phyloP scores from a whole-genome alignment of 345 rosid species.

The Eucalyptus pumila region DNA sequence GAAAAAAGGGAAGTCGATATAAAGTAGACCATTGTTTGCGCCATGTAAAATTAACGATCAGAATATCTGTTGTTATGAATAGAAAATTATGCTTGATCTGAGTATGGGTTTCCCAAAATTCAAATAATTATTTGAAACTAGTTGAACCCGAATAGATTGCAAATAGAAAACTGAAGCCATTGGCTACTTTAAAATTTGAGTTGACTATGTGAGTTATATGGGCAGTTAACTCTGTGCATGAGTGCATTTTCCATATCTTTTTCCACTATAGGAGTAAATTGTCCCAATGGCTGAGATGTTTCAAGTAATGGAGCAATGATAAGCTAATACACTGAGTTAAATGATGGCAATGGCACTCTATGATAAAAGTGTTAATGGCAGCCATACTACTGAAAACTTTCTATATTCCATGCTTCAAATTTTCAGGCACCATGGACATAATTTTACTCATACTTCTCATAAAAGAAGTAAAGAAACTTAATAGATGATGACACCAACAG shows the following conservation, averaged over 20 bases:
- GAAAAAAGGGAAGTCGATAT: background rate
- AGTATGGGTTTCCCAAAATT: background rate
- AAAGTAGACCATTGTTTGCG: background rate
- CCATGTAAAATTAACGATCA: background rate
- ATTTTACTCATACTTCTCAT: background rate
- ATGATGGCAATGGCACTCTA: background rate
- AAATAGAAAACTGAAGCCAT: background rate
- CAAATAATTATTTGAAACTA: background rate
- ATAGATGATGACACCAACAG: background rate
- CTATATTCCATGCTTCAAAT: background rate
- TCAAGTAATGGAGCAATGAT: background rate
- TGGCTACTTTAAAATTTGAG: background rate
- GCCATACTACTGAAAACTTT: background rate
- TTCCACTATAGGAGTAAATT: background rate
- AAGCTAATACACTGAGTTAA: background rate
- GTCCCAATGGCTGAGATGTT: background rate
- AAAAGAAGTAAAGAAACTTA: background rate
- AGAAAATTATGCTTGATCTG: background rate
- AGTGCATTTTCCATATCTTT: background rate
- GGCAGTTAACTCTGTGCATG: background rate
- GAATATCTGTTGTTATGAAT: background rate
- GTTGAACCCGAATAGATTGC: background rate
- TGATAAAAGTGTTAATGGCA: background rate
- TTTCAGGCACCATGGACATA: background rate
- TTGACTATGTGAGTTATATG: background rate